Evolutionary conservation across 2,329 filamentous ascomycete genomes (phyloP), one percentile per base, ranked within the genome.

Genomic region (Ilyonectria sp.): DNA sequence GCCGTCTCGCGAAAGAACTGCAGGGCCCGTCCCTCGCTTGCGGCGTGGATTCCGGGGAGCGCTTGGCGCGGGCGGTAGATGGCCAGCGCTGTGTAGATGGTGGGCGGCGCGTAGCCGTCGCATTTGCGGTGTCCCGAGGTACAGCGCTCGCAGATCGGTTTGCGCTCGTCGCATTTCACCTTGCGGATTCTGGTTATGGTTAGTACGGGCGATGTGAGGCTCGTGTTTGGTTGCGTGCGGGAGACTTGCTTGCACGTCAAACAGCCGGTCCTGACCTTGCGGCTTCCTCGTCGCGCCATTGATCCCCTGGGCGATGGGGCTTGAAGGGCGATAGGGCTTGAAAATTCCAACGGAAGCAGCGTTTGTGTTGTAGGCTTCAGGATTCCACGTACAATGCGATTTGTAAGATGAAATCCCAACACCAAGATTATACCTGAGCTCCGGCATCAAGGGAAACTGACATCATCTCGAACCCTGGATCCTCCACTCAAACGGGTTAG

Each of bases 1-100:
- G 59, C 69, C 44, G 68, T 55, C 2, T 65, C 52, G 3, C 40
- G 47, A 2, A 71, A 72, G 52, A 71, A 72, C 23, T 70, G 63
- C 35, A 71, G 57, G 2, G 44, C 44, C 44, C 44, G 26, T 6
- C 44, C 21, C 44, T 47, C 44, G 44, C 19, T 19, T 23, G 19
- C 5, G 6, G 44, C 13, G 19, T 7, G 13, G 21, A 23, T 23
- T 11, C 21, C 44, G 2, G 9, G 5, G 21, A 47, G 13, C 1
- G 44, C 44, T 7, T 47, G 44, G 2, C 44, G 21, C 3, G 44
- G 44, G 21, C 44, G 44, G 11, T 26, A 47, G 10, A 3, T 47
- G 5, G 6, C 19, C 21, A 26, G 44, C 7, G 19, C 44, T 11
- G 19, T 3, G 21, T 23, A 10, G 19, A 19, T 5, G 3, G 13